Conservation (phyloP, 2,329 filamentous ascomycete genomes). For the Colletotrichum sp. region DNA sequence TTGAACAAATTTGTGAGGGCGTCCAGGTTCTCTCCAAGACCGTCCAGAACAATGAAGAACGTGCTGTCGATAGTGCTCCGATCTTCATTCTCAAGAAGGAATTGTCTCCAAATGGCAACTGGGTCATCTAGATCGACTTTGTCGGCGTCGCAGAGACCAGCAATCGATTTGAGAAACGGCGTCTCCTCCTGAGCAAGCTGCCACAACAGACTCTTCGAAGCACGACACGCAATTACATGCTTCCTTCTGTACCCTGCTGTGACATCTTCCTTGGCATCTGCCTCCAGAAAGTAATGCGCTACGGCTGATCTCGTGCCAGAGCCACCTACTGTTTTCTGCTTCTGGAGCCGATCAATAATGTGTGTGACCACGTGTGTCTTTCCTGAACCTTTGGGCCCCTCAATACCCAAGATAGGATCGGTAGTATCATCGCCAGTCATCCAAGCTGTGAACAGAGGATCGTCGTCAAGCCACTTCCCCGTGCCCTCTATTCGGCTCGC, state of each 20-base stretch:
- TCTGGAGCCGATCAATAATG: not conserved
- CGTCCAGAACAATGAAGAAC: conserved; percentile 37
- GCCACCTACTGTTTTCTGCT: not conserved
- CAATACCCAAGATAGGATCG: not conserved
- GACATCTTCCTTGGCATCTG: not conserved
- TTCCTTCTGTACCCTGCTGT: not conserved
- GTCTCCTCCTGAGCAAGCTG: conserved; percentile 35
- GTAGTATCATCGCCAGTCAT: not conserved
- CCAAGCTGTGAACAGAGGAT: not conserved
- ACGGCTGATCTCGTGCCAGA: not conserved
- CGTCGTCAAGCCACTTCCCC: not conserved
- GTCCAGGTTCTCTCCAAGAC: conserved; percentile 25
- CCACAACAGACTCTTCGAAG: conserved; percentile 24
- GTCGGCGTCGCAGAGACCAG: conserved; percentile 28
- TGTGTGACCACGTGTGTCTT: not conserved
- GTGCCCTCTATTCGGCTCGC: not conserved
- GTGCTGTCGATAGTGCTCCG: conserved; percentile 30
- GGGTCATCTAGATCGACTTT: conserved; percentile 26
- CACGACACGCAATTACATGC: not conserved
- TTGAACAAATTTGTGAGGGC: conserved; percentile 26
- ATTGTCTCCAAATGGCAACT: not conserved
- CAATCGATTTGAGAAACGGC: conserved; percentile 35
- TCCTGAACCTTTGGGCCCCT: not conserved
- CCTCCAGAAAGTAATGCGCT: not conserved
- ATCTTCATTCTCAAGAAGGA: conserved; percentile 31